Conservation (phyloP, 2,329 filamentous ascomycete species). For the Aspergillus quadrilineatus region DNA sequence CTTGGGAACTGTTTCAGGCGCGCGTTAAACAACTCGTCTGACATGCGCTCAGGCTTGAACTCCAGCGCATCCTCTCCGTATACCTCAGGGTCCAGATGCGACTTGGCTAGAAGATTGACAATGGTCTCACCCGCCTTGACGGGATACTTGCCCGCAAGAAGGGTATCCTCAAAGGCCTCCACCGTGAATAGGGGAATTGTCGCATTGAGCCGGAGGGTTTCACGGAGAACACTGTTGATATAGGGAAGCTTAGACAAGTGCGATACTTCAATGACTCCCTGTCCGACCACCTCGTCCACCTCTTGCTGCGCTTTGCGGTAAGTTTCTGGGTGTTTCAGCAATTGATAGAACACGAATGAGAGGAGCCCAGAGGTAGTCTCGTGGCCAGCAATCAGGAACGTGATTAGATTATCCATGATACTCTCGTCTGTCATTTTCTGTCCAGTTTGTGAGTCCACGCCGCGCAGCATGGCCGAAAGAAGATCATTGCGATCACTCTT, state of each 20-base stretch:
- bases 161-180: background rate
- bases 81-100: conserved; percentile 63
- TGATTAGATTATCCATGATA: conserved; percentile 64
- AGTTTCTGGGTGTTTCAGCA: conserved; percentile 61
- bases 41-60: conserved; percentile 71
- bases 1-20: conserved; percentile 59
- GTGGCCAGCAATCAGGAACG: conserved; percentile 68
- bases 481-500: conserved; percentile 47
- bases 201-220: conserved; percentile 5
- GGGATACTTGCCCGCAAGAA: conserved; percentile 58
- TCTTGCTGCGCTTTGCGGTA: conserved; percentile 65
- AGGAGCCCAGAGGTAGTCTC: conserved; percentile 70
- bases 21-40: conserved; percentile 60
- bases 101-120: conserved; percentile 50
- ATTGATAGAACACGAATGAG: conserved; percentile 63
- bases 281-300: conserved; percentile 64
- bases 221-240: conserved; percentile 39
- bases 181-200: conserved; percentile 2
- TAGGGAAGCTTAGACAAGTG: conserved; percentile 66
- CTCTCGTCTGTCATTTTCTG: conserved; percentile 58
- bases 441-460: conserved; percentile 65
- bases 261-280: conserved; percentile 56
- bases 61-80: conserved; percentile 65
- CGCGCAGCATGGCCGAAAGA: conserved; percentile 67
- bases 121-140: conserved; percentile 55